Evolutionary conservation across 129 eudicot genomes (phyloP).

Genomic region (Helianthus tuberosus): DNA sequence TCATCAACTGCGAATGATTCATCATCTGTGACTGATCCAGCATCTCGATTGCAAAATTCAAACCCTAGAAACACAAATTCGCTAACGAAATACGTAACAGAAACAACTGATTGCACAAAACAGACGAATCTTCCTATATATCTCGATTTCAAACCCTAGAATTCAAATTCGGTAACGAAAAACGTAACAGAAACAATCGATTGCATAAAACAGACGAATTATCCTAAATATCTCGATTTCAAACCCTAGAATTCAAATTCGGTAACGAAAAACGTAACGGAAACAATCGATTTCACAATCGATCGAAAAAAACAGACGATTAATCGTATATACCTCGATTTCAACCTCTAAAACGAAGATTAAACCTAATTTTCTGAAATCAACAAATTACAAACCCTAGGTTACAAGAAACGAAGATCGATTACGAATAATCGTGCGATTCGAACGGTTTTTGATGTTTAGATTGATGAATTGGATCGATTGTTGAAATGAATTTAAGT

Average conservation of each 20-base stretch:
- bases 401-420: background rate
- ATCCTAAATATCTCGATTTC: background rate
- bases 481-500: conserved; percentile 11
- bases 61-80: conserved; percentile 24
- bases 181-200: background rate
- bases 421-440: background rate
- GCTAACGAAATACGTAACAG: background rate
- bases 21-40: conserved; percentile 28
- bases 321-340: too few species aligned
- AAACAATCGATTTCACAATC: too few species aligned
- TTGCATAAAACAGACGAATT: too few species aligned
- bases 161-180: conserved; percentile 2
- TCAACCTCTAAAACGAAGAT: background rate
- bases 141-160: conserved; percentile 13
- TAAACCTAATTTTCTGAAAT: background rate
- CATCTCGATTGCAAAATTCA: conserved; percentile 5
- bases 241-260: conserved; percentile 24
- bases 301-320: too few species aligned
- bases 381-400: conserved; percentile 28
- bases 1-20: conserved; percentile 39
- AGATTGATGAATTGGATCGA: background rate
- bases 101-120: too few species aligned
- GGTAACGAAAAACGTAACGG: background rate
- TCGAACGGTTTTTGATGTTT: background rate
- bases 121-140: background rate